Base-by-base conservation (phyloP, 1,284 basidiomycete species). In the Meripilus lineatus region DNA sequence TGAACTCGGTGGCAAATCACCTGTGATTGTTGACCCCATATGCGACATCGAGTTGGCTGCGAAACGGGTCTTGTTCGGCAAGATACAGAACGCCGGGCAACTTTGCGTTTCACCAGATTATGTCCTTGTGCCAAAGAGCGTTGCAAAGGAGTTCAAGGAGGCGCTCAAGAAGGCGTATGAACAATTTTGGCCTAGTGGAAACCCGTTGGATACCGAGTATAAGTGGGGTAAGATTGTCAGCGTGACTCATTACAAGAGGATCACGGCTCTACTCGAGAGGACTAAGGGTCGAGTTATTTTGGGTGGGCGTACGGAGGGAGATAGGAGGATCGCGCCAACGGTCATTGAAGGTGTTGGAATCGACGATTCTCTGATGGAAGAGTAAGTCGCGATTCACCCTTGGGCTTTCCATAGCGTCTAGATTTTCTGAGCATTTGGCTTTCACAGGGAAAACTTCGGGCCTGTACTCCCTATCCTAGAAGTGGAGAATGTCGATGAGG, bases 51-150 rank as follows among this genome's bases (percentile, higher is more conserved):
- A 75, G 47, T 61, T 69, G 3, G 71, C 81, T 0, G 81, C 82
- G 0, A 72, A 71, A 35, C 74, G 88, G 14, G 71, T 91, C 40
- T 66, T 93, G 32, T 92, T 89, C 81, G 90, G 91, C 39, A 93
- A 92, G 64, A 64, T 78, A 15, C 67, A 77, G 40, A 91, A 90
- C 25, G 42, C 45, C 2, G 88, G 87, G 1, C 88, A 89, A 63
- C 66, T 71, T 17, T 74, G 72, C 61, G 69, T 77, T 32, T 80
- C 87, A 2, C 91, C 92, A 1, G 92, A 95, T 61, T 94, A 94
- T 61, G 66, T 91, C 5, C 76, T 94, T 25, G 79, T 90, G 18
- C 77, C 4, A 72, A 72, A 35, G 71, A 74, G 10, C 70, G 77
- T 42, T 50, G 81, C 84, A 34, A 68, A 65, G 28, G 70, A 94